Conservation (phyloP, 768 basidiomycete genomes). For the Serendipita vermifera region DNA sequence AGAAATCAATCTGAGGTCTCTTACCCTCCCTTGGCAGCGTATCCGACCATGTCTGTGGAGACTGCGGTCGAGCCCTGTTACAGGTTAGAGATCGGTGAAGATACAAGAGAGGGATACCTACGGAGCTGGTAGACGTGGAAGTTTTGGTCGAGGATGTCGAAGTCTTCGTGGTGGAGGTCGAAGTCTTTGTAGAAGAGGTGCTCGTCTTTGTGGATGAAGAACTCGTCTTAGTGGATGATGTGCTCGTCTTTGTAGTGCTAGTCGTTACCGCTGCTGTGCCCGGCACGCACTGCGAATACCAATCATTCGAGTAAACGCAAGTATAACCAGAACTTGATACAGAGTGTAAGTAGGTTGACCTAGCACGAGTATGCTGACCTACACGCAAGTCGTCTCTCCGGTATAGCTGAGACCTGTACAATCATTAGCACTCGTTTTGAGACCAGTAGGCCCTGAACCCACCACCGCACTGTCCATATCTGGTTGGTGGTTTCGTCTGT, state of each 20-base stretch:
- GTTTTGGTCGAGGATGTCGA: neutral
- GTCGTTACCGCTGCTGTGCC: neutral
- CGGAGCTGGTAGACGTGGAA: neutral
- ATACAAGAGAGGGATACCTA: no score
- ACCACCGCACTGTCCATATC: constrained; percentile 5
- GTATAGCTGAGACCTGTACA: neutral
- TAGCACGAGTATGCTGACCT: neutral
- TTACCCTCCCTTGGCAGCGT: neutral
- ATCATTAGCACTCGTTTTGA: neutral
- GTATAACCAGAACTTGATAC: neutral
- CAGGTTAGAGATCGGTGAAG: neutral
- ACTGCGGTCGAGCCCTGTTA: neutral
- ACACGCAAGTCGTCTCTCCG: neutral
- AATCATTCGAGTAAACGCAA: constrained; percentile 2
- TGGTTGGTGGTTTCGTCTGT: no score
- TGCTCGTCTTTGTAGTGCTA: no score
- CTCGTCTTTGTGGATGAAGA: neutral
- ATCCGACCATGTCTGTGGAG: neutral
- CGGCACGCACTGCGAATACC: constrained; percentile 4
- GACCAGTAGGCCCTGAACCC: neutral
- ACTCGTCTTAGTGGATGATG: neutral
- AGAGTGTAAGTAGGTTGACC: neutral
- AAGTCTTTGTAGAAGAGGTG: neutral
- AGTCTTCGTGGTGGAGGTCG: neutral
- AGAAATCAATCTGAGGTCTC: neutral